These are phyloP conservation scores for Rosa persica DNA, from an alignment of 306 rosid species.

Conservation along the genomic window DNA sequence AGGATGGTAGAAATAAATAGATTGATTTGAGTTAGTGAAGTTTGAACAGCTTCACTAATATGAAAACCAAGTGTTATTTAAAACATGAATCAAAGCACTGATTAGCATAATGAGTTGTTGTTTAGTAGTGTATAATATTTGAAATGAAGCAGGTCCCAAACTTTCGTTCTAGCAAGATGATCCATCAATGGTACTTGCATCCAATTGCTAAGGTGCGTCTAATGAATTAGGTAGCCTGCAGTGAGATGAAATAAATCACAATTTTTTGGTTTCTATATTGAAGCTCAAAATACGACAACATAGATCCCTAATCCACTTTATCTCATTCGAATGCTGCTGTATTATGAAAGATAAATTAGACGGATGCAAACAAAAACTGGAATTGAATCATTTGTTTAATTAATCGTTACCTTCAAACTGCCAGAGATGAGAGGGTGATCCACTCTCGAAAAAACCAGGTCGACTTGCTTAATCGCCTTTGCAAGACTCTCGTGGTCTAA, in stretches of 20 bases:
- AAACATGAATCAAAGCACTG: conserved; percentile 42
- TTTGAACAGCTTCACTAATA: conserved; percentile 2
- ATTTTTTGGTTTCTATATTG: not conserved
- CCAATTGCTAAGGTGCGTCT: conserved; percentile 6
- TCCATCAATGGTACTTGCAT: not conserved
- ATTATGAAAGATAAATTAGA: too few relatives aligned
- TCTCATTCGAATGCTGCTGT: too few relatives aligned
- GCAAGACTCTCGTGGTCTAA: too few relatives aligned
- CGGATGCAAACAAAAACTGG: too few relatives aligned
- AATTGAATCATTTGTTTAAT: too few relatives aligned
- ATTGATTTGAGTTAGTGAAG: not conserved
- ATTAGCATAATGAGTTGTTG: conserved; percentile 14
- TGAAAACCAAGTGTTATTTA: conserved; percentile 3
- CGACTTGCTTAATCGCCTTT: too few relatives aligned
- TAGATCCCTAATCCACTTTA: too few relatives aligned
- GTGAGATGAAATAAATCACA: not conserved
- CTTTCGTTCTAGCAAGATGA: conserved; percentile 6
- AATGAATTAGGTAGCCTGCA: conserved; percentile 48
- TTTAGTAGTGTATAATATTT: conserved; percentile 1
- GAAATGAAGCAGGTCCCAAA: conserved; percentile 44
- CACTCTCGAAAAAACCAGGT: too few relatives aligned
- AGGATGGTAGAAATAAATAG: not conserved
- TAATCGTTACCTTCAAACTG: too few relatives aligned
- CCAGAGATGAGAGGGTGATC: too few relatives aligned
- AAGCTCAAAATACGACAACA: too few relatives aligned